Evolutionary conservation across 2,329 filamentous ascomycete genomes (phyloP), one percentile per base, ranked within the genome.

Genomic region (Colletotrichum navitas): DNA sequence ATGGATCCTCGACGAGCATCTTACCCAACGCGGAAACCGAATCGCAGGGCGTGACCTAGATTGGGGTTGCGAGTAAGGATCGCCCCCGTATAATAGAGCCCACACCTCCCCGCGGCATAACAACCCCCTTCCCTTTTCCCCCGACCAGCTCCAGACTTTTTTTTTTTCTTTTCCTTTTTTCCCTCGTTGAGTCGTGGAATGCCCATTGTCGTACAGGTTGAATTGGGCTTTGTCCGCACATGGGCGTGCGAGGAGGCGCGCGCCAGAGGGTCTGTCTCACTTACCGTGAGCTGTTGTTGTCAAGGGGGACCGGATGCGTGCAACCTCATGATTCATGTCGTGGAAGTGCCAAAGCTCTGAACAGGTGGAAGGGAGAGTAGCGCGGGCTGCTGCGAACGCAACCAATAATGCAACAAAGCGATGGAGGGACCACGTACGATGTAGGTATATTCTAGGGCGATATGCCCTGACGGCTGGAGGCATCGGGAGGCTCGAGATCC

Each of bases 11-110:
- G 36, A 36, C 67, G 68, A 71, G 54, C 52, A 24, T 68, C 59
- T 64, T 71, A 21, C 68, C 68, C 12, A 45, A 71, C 65, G 32
- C 54, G 68, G 68, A 65, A 64, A 71, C 34, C 32, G 39, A 55
- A 29, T 71, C 65, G 68, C 26, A 43, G 45, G 32, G n/a, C 45
- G 60, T 39, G 14, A 8, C 4, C 8, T 18, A 8, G 49, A 21
- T 14, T 41, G 60, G 55, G 52, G 60, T 26, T n/a, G 52, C 54
- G 29, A 54, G 59, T 68, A 71, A 52, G 68, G 65, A 43, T 68
- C 11, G 41, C 16, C 68, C 68, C 65, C 36, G 65, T 41, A 52
- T 3, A 14, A 47, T 14, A 10, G 43, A 45, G 43, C 18, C 43
- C 43, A 21, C 18, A 36, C n/a, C 3, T 11, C 34, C 52, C 32